Evolutionary conservation across 805 yeast genomes (phyloP), one percentile per base, ranked within the genome.

Genomic region (Metschnikowia borealis): DNA sequence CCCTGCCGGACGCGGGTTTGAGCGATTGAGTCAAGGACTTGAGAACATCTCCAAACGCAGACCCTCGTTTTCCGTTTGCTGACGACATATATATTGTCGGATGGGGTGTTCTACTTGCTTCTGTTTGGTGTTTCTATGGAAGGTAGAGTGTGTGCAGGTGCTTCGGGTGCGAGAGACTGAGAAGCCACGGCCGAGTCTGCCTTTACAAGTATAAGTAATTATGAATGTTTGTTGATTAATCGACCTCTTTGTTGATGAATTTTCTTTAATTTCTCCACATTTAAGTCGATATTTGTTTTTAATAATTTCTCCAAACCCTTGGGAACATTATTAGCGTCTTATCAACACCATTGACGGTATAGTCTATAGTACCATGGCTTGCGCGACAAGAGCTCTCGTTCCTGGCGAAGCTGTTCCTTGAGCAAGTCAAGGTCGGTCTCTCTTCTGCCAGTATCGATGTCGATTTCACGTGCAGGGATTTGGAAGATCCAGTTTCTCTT

Each of bases 381-480:
- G 23, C 66, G 44, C 4, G 57, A 52, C 51, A 71, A 61, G 5
- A 68, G 47, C 4, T 59, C 63, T 34, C 43, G 46, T 29, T 58
- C 60, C 18, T 53, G 57, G 38, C 58, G 54, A 18, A 58, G 46
- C 53, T 68, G 71, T 61, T 78, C 83, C 55, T 68, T 73, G 49
- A 83, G 62, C 44, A 79, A 65, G 35, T 83, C 87, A 52, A 81
- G 57, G 59, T 84, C 87, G 21, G 77, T 57, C 40, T 78, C 81
- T 55, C 85, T 76, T 64, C 87, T 78, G 47, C 90, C 90, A 44
- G 81, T 72, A 60, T 80, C 85, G 38, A 84, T 62, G 56, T 83
- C 87, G 57, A 84, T 78, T 33, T 80, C 78, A 40, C 64, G 58
- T 33, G 79, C 70, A 43, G 72, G 71, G 51, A 77, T 64, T 58